Base-by-base conservation (phyloP, 2,329 filamentous ascomycete genomes). In the Simplicillium sp. region DNA sequence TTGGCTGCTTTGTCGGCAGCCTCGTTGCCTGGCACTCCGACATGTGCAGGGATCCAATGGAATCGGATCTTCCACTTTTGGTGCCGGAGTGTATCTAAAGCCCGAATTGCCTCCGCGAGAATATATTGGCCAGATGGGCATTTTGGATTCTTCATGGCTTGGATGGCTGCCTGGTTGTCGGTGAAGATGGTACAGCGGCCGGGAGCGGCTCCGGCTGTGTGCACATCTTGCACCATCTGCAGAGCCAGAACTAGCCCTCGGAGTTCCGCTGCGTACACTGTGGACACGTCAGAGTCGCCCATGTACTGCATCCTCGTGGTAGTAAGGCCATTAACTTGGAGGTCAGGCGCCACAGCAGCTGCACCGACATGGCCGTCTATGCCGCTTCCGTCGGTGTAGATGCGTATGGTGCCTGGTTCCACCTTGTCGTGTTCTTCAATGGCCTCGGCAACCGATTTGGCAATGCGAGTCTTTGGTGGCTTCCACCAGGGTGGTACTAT, bases 131-230 rank as follows among this genome's bases (percentile, higher is more conserved):
- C 49, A 0, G 53, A 59, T 25, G 50, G 50, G 36, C 41, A 36
- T 32, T 52, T 51, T 8, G 50, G 54, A 36, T 54, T 51, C 28
- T 14, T 35, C 12, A 55, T 48, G n/a, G 52, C 55, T 42, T 51
- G 45, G 18, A 58, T 56, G 20, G 54, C 53, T 8, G 54, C 55
- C 35, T 59, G 48, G 41, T 58, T 61, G 39, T 57, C 49, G 14
- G 53, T 57, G 39, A 57, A 59, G 42, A 56, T 51, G 41, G 43
- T 44, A 43, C 44, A 52, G 37, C 44, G 48, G 37, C 48, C 46
- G 34, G 47, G 40, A 20, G 31, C 35, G 13, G 11, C 16, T 9
- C 34, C 45, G 28, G 29, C 37, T 33, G 39, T 29, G 12, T 50
- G 36, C 36, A 48, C 38, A 29, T 55, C 44, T 28, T 47, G 43